phyloP scores from a whole-genome alignment of 2,329 filamentous ascomycete species.

The Epichloe uncinata region DNA sequence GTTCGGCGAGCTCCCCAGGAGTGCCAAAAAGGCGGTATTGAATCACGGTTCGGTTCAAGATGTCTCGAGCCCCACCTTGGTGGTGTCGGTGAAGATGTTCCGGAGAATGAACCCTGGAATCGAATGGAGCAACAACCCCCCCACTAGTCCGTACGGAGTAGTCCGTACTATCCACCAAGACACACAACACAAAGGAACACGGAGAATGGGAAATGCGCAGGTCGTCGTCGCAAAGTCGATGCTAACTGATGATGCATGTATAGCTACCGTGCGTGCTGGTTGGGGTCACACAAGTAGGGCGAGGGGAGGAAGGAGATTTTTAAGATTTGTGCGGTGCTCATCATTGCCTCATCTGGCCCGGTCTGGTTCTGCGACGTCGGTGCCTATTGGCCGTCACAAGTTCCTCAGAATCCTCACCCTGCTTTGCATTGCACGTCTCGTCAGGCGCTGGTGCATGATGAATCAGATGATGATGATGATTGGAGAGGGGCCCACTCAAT shows the following conservation, averaged over 20 bases:
- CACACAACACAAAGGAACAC: conserved; percentile 3
- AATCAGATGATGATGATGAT: neutral
- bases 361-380: too few species aligned
- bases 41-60: neutral
- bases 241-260: neutral
- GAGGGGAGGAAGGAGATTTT: neutral
- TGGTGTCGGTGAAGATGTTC: conserved; percentile 9
- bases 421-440: neutral
- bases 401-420: neutral
- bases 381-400: too few species aligned
- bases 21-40: neutral
- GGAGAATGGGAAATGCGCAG: neutral
- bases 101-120: conserved; percentile 2
- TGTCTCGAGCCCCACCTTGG: conserved; percentile 4
- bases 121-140: conserved; percentile 5
- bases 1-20: neutral
- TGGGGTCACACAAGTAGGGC: neutral
- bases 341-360: too few species aligned
- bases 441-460: conserved; percentile 2
- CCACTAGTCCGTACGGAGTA: neutral
- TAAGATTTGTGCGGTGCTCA: too few species aligned
- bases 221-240: neutral
- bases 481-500: conserved; percentile 1
- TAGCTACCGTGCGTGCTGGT: neutral
- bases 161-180: neutral